Base-by-base conservation (phyloP, 352 stramenopile species). In the Pythium coloratum region DNA sequence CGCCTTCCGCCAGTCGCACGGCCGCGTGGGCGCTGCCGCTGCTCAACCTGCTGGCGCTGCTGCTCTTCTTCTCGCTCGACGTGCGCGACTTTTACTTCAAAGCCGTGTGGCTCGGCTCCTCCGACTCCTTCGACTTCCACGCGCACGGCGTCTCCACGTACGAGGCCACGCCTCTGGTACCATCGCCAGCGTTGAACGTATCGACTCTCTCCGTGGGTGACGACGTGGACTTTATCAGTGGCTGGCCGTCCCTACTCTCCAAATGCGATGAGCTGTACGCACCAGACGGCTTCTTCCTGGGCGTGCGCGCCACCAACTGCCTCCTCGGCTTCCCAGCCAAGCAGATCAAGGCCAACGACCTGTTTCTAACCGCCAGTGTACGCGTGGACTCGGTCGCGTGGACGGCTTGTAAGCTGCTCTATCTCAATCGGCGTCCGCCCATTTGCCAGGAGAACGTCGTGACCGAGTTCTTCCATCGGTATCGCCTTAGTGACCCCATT, bases 381-480 rank as follows among this genome's bases (percentile, higher is more conserved):
- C 71, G 79, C n/a, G 77, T 76, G 14, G 82, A 91, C 60, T 73
- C 81, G 0, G 59, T 89, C 26, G 77, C 77, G 9, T 91, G 81
- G 80, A 70, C 70, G 10, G 79, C 72, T 18, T 91, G 82, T 28
- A 80, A 86, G 56, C 55, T 89, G 42, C 60, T 91, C 1, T 84
- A 76, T 38, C 67, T 82, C 33, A 62, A 88, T 10, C 76, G 79
- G 4, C 74, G 77, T 26, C 82, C 82, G 1, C 72, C 71, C 4
- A 40, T 91, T 5, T 91, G 82, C 51, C 79, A 86, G 61, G 79
- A 87, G 51, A 81, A 77, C 53, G 34, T 89, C 30, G 82, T 89
- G 24, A 78, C 79, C 5, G 54, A 71, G 30, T 89, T 89, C 60
- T 24, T 75, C 0, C 55, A 78, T 2, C 77, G 82, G 18, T 89